Conservation (phyloP, 116 monocot genomes). For the Phalaenopsis hybrid region DNA sequence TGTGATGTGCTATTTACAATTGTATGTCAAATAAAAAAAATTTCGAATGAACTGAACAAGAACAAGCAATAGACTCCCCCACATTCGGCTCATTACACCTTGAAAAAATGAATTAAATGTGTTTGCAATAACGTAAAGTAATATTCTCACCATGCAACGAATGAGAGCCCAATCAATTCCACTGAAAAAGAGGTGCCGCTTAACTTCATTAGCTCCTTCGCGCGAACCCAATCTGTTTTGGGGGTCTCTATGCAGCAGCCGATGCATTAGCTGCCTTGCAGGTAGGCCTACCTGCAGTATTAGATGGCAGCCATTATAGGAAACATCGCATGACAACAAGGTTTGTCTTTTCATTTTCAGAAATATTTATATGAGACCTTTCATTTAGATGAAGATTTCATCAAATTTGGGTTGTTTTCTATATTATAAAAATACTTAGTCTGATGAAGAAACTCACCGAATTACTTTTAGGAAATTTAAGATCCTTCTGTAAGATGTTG, state of each 20-base stretch:
- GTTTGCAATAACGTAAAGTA: background rate
- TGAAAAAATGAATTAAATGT: background rate
- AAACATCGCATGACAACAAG: background rate
- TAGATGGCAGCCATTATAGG: background rate
- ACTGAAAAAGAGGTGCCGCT: conserved; percentile 74
- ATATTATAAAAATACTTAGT: background rate
- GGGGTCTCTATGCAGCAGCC: conserved; percentile 83
- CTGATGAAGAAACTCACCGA: conserved; percentile 29
- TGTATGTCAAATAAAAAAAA: too few species aligned
- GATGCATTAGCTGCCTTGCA: conserved; percentile 69
- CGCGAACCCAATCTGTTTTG: conserved; percentile 72
- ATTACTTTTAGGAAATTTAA: conserved; percentile 77
- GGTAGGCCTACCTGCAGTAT: conserved; percentile 61
- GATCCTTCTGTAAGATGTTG: conserved; percentile 88
- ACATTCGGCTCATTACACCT: too few species aligned
- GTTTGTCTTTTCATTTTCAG: background rate
- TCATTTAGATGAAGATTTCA: background rate
- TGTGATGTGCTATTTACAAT: too few species aligned
- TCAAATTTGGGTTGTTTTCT: background rate
- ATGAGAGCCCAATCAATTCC: conserved; percentile 94
- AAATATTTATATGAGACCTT: background rate
- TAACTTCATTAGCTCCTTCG: conserved; percentile 95
- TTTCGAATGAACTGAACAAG: too few species aligned
- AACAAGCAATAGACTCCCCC: too few species aligned
- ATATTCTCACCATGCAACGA: conserved; percentile 51